phyloP scores from a whole-genome alignment of 2,329 filamentous ascomycete genomes.

The Penicillium capsulatum region DNA sequence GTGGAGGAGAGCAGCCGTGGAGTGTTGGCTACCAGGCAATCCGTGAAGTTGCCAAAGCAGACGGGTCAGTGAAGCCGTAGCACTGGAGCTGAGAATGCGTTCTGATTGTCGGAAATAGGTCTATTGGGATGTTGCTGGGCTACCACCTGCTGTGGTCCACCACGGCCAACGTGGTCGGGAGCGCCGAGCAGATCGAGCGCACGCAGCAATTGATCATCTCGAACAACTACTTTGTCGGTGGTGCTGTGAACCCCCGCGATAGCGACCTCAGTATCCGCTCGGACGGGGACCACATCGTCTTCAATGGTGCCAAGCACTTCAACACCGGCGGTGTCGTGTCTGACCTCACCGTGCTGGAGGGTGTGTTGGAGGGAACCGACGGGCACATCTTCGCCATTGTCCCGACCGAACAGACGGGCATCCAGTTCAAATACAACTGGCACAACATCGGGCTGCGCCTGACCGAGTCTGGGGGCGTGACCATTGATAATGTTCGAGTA shows the following conservation, averaged over 20 bases:
- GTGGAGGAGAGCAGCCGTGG: slow-evolving; percentile 53
- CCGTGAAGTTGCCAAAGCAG: slow-evolving; percentile 59
- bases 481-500: slow-evolving; percentile 54
- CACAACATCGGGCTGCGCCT: slow-evolving; percentile 61
- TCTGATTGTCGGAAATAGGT: no score
- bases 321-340: slow-evolving; percentile 65
- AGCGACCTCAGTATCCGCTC: slow-evolving; percentile 56
- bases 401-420: slow-evolving; percentile 54
- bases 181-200: slow-evolving; percentile 55
- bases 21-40: slow-evolving; percentile 56
- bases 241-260: slow-evolving; percentile 63
- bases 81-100: no score
- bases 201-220: slow-evolving; percentile 54
- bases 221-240: slow-evolving; percentile 64
- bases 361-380: slow-evolving; percentile 54
- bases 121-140: slow-evolving; percentile 61
- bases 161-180: slow-evolving; percentile 59
- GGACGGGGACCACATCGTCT: slow-evolving; percentile 54
- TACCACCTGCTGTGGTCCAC: slow-evolving; percentile 63
- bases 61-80: slow-evolving; percentile 56
- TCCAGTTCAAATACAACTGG: slow-evolving; percentile 57
- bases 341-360: slow-evolving; percentile 62
- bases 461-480: slow-evolving; percentile 61
- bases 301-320: slow-evolving; percentile 62
- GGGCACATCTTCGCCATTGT: slow-evolving; percentile 62